phyloP scores from a whole-genome alignment of 108 stramenopile species.

The Cylindrotheca fusiformis region DNA sequence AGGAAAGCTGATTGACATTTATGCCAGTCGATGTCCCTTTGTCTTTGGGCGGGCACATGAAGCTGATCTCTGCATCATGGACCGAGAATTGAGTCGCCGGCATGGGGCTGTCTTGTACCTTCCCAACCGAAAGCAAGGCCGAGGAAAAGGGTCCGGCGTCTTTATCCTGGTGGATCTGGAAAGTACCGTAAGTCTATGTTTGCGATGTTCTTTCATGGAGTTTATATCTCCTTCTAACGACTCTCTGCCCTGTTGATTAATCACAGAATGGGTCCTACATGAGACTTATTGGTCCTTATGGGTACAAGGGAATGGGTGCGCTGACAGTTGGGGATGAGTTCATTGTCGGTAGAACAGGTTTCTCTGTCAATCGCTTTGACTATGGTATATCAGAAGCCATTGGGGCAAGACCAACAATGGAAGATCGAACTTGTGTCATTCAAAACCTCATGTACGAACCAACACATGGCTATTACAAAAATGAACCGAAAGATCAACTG shows the following conservation, averaged over 20 bases:
- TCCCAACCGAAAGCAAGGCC: conserved; percentile 34
- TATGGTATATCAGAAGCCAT: conserved; percentile 94
- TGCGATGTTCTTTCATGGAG: not conserved
- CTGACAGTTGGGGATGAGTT: conserved; percentile 88
- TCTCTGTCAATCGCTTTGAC: conserved; percentile 95
- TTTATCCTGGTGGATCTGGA: conserved; percentile 85
- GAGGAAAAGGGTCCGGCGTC: conserved; percentile 29
- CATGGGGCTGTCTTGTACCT: conserved; percentile 83
- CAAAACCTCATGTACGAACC: conserved; percentile 83
- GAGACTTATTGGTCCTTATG: conserved; percentile 85
- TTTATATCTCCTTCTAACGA: conserved; percentile 2
- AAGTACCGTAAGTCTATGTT: conserved; percentile 77
- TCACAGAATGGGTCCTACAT: conserved; percentile 92
- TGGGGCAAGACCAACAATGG: conserved; percentile 93
- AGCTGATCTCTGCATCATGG: conserved; percentile 90
- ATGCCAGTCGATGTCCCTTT: conserved; percentile 70
- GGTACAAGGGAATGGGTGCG: conserved; percentile 77
- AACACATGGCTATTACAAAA: conserved; percentile 77
- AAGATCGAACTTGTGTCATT: conserved; percentile 87
- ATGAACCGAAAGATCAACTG: conserved; percentile 77
- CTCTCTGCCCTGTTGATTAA: conserved; percentile 11
- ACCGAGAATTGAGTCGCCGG: conserved; percentile 81
- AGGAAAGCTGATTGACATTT: conserved; percentile 82
- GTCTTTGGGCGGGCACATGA: conserved; percentile 90
- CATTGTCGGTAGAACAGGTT: conserved; percentile 97